Evolutionary conservation across 75 land plant species (phyloP).

Genomic region (Picea glauca): DNA sequence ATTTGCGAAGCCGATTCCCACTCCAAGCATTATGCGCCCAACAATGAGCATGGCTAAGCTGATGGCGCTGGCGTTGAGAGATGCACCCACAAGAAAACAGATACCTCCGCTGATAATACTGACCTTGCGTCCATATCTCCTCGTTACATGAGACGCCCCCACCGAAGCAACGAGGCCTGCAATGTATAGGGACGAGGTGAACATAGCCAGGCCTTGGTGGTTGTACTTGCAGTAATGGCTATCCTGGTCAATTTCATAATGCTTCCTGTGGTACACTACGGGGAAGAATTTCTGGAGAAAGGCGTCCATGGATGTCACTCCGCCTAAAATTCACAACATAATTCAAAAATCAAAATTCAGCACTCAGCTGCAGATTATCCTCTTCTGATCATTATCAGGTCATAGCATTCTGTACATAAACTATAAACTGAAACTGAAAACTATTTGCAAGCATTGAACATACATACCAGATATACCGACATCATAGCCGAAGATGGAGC

Average conservation of each 20-base stretch:
- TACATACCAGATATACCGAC: constrained; percentile 62
- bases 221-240: constrained; percentile 86
- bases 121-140: constrained; percentile 47
- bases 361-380: no score
- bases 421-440: no score
- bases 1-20: constrained; percentile 87
- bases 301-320: constrained; percentile 87
- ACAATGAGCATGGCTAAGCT: constrained; percentile 67
- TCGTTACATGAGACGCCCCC: constrained; percentile 65
- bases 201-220: constrained; percentile 78
- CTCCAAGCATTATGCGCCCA: constrained; percentile 85
- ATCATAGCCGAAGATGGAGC: constrained; percentile 74
- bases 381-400: no score
- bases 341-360: background rate
- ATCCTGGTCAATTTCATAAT: constrained; percentile 19
- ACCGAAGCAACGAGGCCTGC: constrained; percentile 73
- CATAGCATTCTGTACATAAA: no score
- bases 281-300: constrained; percentile 82
- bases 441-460: no score
- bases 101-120: constrained; percentile 68
- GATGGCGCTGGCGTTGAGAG: constrained; percentile 56
- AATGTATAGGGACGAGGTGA: constrained; percentile 82
- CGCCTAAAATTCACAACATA: constrained; percentile 29
- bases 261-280: constrained; percentile 51
- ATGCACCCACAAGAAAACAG: constrained; percentile 66